phyloP scores from a whole-genome alignment of 1,284 basidiomycete genomes.

The Inonotus hispidus region DNA sequence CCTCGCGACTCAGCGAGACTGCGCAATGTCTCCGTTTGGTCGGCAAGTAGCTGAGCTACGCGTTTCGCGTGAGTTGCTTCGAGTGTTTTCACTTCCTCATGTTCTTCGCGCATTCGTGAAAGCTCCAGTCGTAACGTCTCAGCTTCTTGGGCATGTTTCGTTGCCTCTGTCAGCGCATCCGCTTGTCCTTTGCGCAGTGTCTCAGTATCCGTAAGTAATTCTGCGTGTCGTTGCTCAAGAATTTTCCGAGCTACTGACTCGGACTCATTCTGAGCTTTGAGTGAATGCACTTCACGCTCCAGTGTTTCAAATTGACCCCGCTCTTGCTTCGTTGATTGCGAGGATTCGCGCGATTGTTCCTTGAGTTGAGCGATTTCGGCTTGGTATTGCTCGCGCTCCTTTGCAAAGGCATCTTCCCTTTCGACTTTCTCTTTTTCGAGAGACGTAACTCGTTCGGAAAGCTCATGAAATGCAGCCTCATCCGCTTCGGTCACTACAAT shows the following conservation, averaged over 20 bases:
- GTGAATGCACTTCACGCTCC: constrained; percentile 60
- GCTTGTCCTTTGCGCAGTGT: constrained; percentile 53
- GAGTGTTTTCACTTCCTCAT: constrained; percentile 68
- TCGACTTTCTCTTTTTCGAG: constrained; percentile 47
- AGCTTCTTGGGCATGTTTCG: constrained; percentile 22
- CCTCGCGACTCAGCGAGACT: constrained; percentile 73
- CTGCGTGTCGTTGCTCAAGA: constrained; percentile 61
- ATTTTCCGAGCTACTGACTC: constrained; percentile 53
- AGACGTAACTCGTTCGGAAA: constrained; percentile 56
- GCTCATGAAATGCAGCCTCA: constrained; percentile 63
- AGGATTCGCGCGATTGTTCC: constrained; percentile 35
- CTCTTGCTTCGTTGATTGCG: constrained; percentile 37
- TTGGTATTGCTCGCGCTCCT: constrained; percentile 48
- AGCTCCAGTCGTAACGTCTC: constrained; percentile 70
- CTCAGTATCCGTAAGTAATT: constrained; percentile 56
- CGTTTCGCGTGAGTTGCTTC: constrained; percentile 48
- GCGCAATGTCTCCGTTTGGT: constrained; percentile 19
- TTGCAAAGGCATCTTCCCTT: constrained; percentile 47
- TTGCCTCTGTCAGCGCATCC: constrained; percentile 52
- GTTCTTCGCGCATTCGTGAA: constrained; percentile 51
- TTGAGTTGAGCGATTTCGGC: constrained; percentile 51
- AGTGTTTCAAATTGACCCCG: constrained; percentile 46
- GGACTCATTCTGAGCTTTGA: constrained; percentile 56
- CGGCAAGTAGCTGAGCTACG: constrained; percentile 14
- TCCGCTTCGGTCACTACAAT: constrained; percentile 59